Percentiles rank a stretch among this genome's conserved stretches.
These are phyloP conservation scores for Neopestalotiopsis rosae DNA, from an alignment of 2,329 filamentous ascomycete species.

Conservation along the genomic window DNA sequence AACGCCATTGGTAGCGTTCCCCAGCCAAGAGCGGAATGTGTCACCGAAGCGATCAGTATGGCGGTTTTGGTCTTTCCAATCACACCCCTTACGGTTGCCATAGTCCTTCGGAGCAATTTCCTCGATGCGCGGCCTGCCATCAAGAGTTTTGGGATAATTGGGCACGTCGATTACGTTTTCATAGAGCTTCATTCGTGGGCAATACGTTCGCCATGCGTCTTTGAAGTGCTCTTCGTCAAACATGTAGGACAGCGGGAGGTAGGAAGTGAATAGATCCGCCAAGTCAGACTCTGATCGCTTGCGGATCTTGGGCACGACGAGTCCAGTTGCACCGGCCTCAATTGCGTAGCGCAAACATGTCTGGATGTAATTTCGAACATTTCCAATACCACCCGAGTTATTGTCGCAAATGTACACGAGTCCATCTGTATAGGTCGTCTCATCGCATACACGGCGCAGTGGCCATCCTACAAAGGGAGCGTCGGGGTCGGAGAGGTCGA, in stretches of 20 bases:
- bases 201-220: slow-evolving; percentile 39
- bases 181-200: slow-evolving; percentile 50
- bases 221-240: slow-evolving; percentile 53
- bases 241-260: slow-evolving; percentile 49
- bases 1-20: slow-evolving; percentile 31
- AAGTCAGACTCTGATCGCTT: slow-evolving; percentile 47
- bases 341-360: slow-evolving; percentile 56
- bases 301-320: slow-evolving; percentile 51
- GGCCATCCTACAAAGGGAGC: slow-evolving; percentile 53
- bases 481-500: slow-evolving; percentile 44
- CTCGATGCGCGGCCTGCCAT: slow-evolving; percentile 43
- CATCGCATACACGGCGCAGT: slow-evolving; percentile 47
- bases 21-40: slow-evolving; percentile 40
- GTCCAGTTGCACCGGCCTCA: slow-evolving; percentile 50
- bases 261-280: slow-evolving; percentile 45
- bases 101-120: slow-evolving; percentile 48
- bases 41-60: slow-evolving; percentile 45
- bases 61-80: slow-evolving; percentile 45
- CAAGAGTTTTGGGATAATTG: slow-evolving; percentile 35
- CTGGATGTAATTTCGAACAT: slow-evolving; percentile 56
- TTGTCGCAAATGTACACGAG: slow-evolving; percentile 55
- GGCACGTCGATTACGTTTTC: slow-evolving; percentile 44
- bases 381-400: slow-evolving; percentile 56
- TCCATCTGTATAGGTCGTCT: slow-evolving; percentile 46
- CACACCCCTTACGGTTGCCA: slow-evolving; percentile 44